Evolutionary conservation across 2,329 filamentous ascomycete species (phyloP).

Genomic region (Trichoderma afroharzianum): DNA sequence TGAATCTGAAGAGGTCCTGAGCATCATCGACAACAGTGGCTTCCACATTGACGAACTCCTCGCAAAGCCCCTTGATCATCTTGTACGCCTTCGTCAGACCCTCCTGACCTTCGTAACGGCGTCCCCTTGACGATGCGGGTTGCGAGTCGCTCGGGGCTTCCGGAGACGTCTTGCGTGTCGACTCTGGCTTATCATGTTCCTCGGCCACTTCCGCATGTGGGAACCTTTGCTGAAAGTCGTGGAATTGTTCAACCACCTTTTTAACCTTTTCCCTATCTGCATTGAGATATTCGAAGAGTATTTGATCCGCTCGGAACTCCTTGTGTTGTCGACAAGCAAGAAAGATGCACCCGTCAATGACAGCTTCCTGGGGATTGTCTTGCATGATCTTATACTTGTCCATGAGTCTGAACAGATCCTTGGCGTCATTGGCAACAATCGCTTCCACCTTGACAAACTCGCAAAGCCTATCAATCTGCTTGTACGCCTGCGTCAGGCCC

Average conservation of each 20-base stretch:
- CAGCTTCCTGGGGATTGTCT: background rate
- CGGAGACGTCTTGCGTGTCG: too few relatives aligned
- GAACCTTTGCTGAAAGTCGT: background rate
- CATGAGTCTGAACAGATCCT: background rate
- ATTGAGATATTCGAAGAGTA: background rate
- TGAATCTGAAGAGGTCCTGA: too few relatives aligned
- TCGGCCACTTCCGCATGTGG: background rate
- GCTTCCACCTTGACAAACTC: background rate
- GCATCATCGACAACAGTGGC: too few relatives aligned
- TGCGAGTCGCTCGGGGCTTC: too few relatives aligned
- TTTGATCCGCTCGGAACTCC: background rate
- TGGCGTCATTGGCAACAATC: background rate
- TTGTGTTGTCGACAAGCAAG: background rate
- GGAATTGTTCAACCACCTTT: background rate
- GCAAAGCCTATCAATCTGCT: background rate
- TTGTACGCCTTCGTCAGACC: too few relatives aligned
- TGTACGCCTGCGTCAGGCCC: background rate
- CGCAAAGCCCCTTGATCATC: too few relatives aligned
- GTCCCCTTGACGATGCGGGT: too few relatives aligned
- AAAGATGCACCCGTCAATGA: background rate
- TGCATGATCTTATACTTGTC: background rate
- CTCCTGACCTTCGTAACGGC: too few relatives aligned
- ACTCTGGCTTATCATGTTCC: too few relatives aligned
- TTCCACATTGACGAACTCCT: too few relatives aligned
- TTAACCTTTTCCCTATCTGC: background rate